Percentiles rank a stretch among this genome's conserved stretches.
These are phyloP conservation scores for Vitis rupestris DNA, from an alignment of 164 flowering plant genomes.

Conservation along the genomic window DNA sequence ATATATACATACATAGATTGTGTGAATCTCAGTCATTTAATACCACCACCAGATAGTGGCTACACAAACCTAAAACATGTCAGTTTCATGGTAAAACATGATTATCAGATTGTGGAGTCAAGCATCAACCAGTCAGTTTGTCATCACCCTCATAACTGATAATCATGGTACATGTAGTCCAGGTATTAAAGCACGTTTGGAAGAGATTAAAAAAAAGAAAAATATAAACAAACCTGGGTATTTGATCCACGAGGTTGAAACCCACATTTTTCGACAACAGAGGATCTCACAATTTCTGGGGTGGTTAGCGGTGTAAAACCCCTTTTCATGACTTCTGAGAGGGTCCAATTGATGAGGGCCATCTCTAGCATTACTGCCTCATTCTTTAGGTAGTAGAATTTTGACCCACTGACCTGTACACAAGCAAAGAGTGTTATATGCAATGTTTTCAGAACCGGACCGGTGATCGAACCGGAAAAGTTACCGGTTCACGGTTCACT, in stretches of 20 bases:
- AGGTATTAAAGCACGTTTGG: not conserved
- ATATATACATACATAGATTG: no score
- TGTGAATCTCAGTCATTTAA: no score
- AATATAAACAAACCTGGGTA: constrained; percentile 62
- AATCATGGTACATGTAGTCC: not conserved
- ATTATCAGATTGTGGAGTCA: no score
- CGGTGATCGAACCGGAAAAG: no score
- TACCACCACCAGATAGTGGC: no score
- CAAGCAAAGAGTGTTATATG: not conserved
- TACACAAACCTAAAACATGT: no score
- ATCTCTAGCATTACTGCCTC: constrained; percentile 92
- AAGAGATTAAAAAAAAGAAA: not conserved
- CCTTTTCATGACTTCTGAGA: constrained; percentile 73
- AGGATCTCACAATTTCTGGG: constrained; percentile 87
- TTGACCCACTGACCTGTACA: constrained; percentile 90
- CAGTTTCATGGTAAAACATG: no score
- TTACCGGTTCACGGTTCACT: no score
- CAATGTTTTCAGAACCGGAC: no score
- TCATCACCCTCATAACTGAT: not conserved
- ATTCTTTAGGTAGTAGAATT: constrained; percentile 92
- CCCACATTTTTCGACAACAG: constrained; percentile 92
- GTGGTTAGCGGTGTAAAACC: constrained; percentile 82
- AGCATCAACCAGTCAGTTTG: not conserved
- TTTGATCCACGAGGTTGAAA: constrained; percentile 96
- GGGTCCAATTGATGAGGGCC: constrained; percentile 91